Evolutionary conservation across 306 rosid genomes (phyloP).

Genomic region (Fagus crenata): DNA sequence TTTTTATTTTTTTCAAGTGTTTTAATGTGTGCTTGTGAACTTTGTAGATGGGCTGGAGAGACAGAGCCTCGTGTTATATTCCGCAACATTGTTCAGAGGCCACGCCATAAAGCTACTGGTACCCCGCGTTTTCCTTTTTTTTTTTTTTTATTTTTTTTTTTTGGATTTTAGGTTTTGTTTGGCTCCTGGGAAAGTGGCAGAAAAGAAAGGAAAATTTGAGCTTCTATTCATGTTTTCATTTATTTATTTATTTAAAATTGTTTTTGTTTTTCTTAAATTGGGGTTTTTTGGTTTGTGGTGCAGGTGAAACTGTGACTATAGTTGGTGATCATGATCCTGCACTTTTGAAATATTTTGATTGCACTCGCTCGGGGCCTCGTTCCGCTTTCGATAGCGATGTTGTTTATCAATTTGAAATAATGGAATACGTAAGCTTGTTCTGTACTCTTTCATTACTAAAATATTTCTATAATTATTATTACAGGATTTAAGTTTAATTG

Average conservation of each 20-base stretch:
- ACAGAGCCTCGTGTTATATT: constrained; percentile 87
- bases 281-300: constrained; percentile 1
- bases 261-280: neutral
- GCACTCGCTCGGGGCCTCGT: constrained; percentile 67
- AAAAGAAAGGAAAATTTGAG: neutral
- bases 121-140: neutral
- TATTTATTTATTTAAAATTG: no score
- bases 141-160: constrained; percentile 3
- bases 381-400: constrained; percentile 65
- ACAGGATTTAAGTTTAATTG: no score
- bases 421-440: constrained; percentile 85
- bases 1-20: neutral
- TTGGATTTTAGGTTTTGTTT: neutral
- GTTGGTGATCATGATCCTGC: constrained; percentile 89
- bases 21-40: constrained; percentile 11
- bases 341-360: constrained; percentile 77
- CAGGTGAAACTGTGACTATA: constrained; percentile 88
- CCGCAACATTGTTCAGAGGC: constrained; percentile 99
- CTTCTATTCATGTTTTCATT: neutral
- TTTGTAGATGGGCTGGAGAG: constrained; percentile 91
- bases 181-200: neutral
- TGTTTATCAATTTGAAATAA: constrained; percentile 83
- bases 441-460: neutral
- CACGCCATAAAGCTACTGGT: constrained; percentile 93
- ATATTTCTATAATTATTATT: neutral